phyloP scores from a whole-genome alignment of 148 eudicot genomes.

The Chenopodium suecicum region DNA sequence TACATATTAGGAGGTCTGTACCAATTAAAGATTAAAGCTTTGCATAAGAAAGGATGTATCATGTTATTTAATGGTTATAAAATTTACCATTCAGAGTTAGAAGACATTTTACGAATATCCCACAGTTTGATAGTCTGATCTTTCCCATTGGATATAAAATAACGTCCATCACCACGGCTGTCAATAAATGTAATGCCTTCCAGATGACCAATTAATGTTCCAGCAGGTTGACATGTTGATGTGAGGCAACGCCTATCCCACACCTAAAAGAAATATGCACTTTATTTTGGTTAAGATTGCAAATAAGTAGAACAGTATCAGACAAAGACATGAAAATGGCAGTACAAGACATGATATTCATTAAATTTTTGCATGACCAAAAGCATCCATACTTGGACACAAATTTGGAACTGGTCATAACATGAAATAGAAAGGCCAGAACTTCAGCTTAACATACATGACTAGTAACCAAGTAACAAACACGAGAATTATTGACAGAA shows the following conservation, averaged over 20 bases:
- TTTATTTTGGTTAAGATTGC: not conserved
- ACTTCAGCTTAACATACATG: not conserved
- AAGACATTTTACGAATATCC: constrained; percentile 91
- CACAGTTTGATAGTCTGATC: constrained; percentile 86
- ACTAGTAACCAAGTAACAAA: not conserved
- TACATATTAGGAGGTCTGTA: not conserved
- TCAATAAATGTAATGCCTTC: constrained; percentile 90
- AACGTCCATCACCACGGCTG: constrained; percentile 91
- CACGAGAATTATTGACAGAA: not conserved
- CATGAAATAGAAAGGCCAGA: not conserved
- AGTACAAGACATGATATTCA: not conserved
- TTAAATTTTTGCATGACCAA: not conserved
- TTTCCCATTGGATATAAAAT: constrained; percentile 95
- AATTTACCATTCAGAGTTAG: constrained; percentile 51
- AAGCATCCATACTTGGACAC: not conserved
- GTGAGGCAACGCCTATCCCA: constrained; percentile 93
- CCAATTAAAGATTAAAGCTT: not conserved
- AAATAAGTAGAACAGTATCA: not conserved
- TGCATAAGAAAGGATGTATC: not conserved
- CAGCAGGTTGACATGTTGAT: constrained; percentile 56
- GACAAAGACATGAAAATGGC: not conserved
- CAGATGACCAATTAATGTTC: constrained; percentile 73
- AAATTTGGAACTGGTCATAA: not conserved
- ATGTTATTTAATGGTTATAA: not conserved
- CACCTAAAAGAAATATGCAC: constrained; percentile 45